Evolutionary conservation across 805 yeast genomes (phyloP), one percentile per base, ranked within the genome.

Genomic region (Diddensiella transvaalensis): DNA sequence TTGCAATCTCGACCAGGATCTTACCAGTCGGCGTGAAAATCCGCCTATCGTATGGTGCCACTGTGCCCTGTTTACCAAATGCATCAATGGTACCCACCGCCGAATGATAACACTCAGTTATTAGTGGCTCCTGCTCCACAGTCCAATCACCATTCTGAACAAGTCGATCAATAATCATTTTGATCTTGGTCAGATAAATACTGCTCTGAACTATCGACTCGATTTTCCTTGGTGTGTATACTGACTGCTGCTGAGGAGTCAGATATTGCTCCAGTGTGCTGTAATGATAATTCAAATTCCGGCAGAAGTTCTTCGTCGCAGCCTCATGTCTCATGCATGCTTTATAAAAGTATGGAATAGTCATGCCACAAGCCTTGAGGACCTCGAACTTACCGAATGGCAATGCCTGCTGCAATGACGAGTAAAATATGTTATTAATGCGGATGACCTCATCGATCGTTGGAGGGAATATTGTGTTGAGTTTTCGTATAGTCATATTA

Each of bases 261-360:
- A 33, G 17, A 17, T 24, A 23, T 17, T 36, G 29, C 35, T 39
- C 39, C 39, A 77, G 62, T 22, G 68, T 68, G 2, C 61, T 58
- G 4, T 74, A 58, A 49, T 81, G 75, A 2, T 63, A 65, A 22
- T 69, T 70, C 19, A 80, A 67, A 32, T 71, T 73, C 15, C 67
- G 56, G 15, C 75, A 68, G 56, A 87, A 87, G 46, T 76, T 74
- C 54, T 80, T 82, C 8, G 93, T 78, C 17, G 96, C 96, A 5
- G 96, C 96, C 65, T 90, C 96, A 65, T 91, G 97, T 49, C 97
- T 74, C 73, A 89, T 87, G 58, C 86, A 87, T 0, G 97, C 96
- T 61, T 89, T 87, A 69, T 87, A 91, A 63, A 89, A 91, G 64
- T 87, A 88, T 0, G 97, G 96, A 13, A 91, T 74, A 0, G 93